These are phyloP conservation scores for Pseudohalonectria lignicola DNA, from an alignment of 2,329 filamentous ascomycete genomes.

Conservation along the genomic window DNA sequence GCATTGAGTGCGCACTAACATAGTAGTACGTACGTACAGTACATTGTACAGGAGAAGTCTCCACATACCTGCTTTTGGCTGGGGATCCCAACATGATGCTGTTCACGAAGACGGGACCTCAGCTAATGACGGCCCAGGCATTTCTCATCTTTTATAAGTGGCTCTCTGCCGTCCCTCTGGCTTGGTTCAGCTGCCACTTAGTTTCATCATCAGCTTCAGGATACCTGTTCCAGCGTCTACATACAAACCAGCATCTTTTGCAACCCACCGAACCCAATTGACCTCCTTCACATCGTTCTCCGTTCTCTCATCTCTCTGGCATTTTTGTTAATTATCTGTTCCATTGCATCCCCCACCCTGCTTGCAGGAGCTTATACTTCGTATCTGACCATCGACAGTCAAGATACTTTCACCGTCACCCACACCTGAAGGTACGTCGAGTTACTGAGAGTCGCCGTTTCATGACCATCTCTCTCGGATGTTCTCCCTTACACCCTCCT, in stretches of 20 bases:
- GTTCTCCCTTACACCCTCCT: too few species aligned
- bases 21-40: too few species aligned
- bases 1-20: not conserved
- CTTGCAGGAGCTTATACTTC: not conserved
- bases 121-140: conserved; percentile 1
- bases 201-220: conserved; percentile 6
- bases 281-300: not conserved
- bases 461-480: too few species aligned
- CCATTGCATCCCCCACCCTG: not conserved
- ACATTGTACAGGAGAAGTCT: too few species aligned
- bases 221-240: not conserved
- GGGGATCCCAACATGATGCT: not conserved
- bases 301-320: not conserved
- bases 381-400: not conserved
- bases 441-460: too few species aligned
- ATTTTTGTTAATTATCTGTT: not conserved
- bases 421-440: too few species aligned
- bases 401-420: not conserved
- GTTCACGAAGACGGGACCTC: not conserved
- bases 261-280: not conserved
- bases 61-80: not conserved
- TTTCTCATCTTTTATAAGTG: conserved; percentile 1
- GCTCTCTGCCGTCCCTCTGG: not conserved
- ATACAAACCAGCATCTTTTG: not conserved
- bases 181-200: not conserved